Evolutionary conservation across 768 basidiomycete genomes (phyloP).

Genomic region (Leccinum arenicola): DNA sequence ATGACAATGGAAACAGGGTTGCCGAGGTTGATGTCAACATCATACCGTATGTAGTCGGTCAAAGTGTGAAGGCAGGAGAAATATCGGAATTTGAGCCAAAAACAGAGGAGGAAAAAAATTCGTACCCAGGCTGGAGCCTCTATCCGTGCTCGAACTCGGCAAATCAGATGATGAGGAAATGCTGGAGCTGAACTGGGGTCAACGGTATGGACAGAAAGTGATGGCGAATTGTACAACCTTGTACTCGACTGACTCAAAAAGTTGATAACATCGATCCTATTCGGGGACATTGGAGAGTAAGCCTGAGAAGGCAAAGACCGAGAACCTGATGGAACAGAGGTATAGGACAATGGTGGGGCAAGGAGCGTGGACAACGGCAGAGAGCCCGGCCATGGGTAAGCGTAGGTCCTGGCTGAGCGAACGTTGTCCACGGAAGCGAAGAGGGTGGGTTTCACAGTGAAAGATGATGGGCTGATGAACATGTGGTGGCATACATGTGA

Average conservation of each 20-base stretch:
- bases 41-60: neutral
- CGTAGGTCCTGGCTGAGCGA: conserved; percentile 3
- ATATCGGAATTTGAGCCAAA: conserved; percentile 19
- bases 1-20: neutral
- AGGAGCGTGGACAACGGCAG: conserved; percentile 20
- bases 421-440: conserved; percentile 8
- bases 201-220: neutral
- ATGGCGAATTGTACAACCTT: conserved; percentile 10
- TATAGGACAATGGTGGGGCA: neutral
- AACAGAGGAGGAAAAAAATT: conserved; percentile 7
- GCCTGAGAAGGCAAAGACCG: conserved; percentile 1
- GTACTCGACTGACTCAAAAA: neutral
- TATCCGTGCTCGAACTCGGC: conserved; percentile 1
- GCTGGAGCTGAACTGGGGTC: conserved; percentile 4
- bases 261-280: neutral
- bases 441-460: conserved; percentile 15
- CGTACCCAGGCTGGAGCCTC: conserved; percentile 20
- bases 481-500: conserved; percentile 31
- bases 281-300: neutral
- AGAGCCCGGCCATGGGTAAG: conserved; percentile 11
- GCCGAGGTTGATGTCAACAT: neutral
- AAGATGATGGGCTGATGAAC: conserved; percentile 23
- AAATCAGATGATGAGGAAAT: neutral
- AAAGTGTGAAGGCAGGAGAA: conserved; percentile 1
- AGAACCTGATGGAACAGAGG: neutral